Evolutionary conservation across 805 yeast genomes (phyloP).

Genomic region (Ogataea ramenticola): DNA sequence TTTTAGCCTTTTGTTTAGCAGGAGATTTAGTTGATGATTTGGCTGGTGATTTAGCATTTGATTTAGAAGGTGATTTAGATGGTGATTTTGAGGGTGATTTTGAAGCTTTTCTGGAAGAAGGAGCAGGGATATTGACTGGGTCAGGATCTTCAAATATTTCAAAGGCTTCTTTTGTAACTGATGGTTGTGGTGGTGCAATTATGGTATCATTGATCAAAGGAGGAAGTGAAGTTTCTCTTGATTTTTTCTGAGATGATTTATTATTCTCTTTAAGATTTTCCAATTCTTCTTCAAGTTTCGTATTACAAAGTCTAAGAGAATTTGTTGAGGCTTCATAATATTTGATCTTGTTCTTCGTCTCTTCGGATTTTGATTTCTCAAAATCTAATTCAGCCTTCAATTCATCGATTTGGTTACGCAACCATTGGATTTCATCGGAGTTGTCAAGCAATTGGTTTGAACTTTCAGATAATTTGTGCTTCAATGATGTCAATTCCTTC

Average conservation of each 20-base stretch:
- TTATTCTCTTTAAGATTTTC: background rate
- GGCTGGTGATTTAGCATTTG: background rate
- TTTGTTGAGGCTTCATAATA: background rate
- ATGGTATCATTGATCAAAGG: background rate
- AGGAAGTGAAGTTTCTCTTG: background rate
- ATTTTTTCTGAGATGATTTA: too few species aligned
- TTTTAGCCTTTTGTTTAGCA: background rate
- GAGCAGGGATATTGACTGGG: too few species aligned
- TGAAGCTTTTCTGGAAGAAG: too few species aligned
- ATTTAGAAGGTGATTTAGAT: slow-evolving; percentile 1
- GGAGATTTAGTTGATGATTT: background rate
- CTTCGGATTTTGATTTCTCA: background rate
- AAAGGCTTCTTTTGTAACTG: background rate
- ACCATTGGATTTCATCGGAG: too few species aligned
- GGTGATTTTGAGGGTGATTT: background rate
- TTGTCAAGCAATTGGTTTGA: too few species aligned
- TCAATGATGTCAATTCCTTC: too few species aligned
- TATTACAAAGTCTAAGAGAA: background rate
- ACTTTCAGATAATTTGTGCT: too few species aligned
- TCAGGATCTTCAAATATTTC: slow-evolving; percentile 9
- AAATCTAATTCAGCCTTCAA: background rate
- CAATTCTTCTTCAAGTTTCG: background rate
- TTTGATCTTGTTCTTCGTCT: too few species aligned
- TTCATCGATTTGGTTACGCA: too few species aligned
- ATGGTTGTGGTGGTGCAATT: background rate